Percentiles rank a stretch among this genome's conserved stretches.
Conservation (phyloP, 371 early-diverging fungal genomes). For the Dichotomocladium elegans region DNA sequence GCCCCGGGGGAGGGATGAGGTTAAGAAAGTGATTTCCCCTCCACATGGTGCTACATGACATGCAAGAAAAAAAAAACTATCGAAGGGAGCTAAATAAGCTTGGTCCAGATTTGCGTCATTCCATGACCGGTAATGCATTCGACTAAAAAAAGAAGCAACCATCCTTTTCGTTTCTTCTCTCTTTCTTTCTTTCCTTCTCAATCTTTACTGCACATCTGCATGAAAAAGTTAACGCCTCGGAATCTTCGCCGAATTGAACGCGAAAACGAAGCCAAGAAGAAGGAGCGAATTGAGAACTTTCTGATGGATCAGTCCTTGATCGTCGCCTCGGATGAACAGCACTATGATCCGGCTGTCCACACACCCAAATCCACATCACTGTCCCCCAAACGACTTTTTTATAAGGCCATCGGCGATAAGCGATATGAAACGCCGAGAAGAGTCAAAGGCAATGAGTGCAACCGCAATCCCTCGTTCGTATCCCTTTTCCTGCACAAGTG, state of each 20-base stretch:
- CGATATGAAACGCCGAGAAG: background rate
- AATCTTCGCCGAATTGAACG: background rate
- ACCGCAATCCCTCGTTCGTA: no score
- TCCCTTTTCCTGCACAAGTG: no score
- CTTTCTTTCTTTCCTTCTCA: background rate
- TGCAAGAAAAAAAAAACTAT: no score
- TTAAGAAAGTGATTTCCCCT: no score
- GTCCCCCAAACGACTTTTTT: no score
- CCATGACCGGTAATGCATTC: no score
- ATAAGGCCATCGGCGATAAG: background rate
- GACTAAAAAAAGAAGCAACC: no score
- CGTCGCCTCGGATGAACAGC: background rate
- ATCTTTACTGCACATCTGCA: background rate
- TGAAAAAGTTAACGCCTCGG: background rate
- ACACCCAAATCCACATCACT: background rate
- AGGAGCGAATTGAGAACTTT: background rate
- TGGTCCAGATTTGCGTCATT: no score
- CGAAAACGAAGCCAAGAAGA: background rate
- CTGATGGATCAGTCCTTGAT: background rate
- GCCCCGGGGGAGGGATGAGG: no score
- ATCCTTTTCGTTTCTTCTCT: background rate
- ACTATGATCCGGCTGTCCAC: background rate
- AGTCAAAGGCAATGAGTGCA: background rate
- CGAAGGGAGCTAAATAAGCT: no score
- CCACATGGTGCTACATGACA: no score